phyloP scores from a whole-genome alignment of 164 flowering plant genomes.

The Chimonanthus praecox region DNA sequence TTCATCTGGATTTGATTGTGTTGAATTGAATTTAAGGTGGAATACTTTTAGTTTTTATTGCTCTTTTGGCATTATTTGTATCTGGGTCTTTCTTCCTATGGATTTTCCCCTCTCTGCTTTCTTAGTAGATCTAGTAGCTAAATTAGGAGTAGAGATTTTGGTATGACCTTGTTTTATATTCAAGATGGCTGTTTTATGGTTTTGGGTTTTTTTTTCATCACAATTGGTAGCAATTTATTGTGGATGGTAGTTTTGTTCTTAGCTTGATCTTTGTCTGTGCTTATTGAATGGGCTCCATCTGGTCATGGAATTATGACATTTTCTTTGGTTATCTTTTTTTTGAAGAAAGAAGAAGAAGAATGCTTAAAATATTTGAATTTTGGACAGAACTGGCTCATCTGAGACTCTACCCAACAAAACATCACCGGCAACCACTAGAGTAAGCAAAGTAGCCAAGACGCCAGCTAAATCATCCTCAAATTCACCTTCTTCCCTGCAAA shows the following conservation, averaged over 20 bases:
- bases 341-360: no score
- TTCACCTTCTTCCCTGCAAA: constrained; percentile 56
- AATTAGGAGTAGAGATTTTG: not conserved
- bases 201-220: not conserved
- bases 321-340: no score
- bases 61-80: constrained; percentile 1
- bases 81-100: not conserved
- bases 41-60: not conserved
- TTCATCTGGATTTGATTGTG: no score
- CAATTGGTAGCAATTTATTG: no score
- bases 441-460: constrained; percentile 39
- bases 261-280: not conserved
- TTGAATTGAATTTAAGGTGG: no score
- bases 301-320: not conserved
- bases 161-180: not conserved
- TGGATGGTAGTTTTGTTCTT: no score
- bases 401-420: constrained; percentile 57
- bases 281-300: not conserved
- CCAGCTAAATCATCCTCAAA: constrained; percentile 52
- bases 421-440: constrained; percentile 67
- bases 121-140: not conserved
- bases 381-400: constrained; percentile 57
- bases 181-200: not conserved
- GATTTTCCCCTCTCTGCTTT: not conserved
- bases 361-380: constrained; percentile 10